Evolutionary conservation across 371 early-diverging fungal genomes (phyloP).

Genomic region (Blakeslea trispora): DNA sequence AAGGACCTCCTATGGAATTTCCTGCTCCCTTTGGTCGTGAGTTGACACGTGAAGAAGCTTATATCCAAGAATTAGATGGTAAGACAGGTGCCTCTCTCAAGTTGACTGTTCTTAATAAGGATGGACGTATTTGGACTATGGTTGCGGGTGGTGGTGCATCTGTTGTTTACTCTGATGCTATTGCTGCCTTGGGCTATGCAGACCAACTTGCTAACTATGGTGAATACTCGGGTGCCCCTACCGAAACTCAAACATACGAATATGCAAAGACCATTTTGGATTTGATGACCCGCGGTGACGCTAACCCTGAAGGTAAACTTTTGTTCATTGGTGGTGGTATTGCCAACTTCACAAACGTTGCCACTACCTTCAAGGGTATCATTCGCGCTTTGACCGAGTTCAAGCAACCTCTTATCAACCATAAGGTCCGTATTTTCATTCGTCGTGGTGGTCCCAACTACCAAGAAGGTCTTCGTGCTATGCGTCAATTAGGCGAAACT

Average conservation of each 20-base stretch:
- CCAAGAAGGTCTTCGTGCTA: slow-evolving; percentile 96
- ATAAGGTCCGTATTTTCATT: slow-evolving; percentile 92
- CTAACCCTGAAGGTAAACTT: slow-evolving; percentile 89
- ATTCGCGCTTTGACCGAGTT: slow-evolving; percentile 93
- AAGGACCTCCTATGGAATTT: slow-evolving; percentile 93
- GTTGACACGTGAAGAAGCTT: slow-evolving; percentile 94
- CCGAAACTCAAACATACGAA: slow-evolving; percentile 97
- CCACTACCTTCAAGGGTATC: slow-evolving; percentile 98
- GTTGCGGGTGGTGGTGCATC: slow-evolving; percentile 99
- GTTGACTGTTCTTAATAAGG: slow-evolving; percentile 92
- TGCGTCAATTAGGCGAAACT: slow-evolving; percentile 91
- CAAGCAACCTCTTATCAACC: slow-evolving; percentile 81
- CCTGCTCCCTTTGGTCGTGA: slow-evolving; percentile 98
- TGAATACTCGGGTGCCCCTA: slow-evolving; percentile 98
- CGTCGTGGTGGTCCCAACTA: slow-evolving; percentile 99
- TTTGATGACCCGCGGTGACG: slow-evolving; percentile 91
- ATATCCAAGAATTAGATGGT: slow-evolving; percentile 95
- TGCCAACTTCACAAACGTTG: slow-evolving; percentile 99
- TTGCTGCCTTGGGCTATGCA: slow-evolving; percentile 93
- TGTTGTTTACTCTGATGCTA: slow-evolving; percentile 96
- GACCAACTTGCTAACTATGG: slow-evolving; percentile 98
- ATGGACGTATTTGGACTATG: slow-evolving; percentile 98
- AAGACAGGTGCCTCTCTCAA: slow-evolving; percentile 98
- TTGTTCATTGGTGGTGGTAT: slow-evolving; percentile 98
- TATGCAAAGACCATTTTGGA: slow-evolving; percentile 97